phyloP scores from a whole-genome alignment of 345 rosid species.

The Populus davidiana region DNA sequence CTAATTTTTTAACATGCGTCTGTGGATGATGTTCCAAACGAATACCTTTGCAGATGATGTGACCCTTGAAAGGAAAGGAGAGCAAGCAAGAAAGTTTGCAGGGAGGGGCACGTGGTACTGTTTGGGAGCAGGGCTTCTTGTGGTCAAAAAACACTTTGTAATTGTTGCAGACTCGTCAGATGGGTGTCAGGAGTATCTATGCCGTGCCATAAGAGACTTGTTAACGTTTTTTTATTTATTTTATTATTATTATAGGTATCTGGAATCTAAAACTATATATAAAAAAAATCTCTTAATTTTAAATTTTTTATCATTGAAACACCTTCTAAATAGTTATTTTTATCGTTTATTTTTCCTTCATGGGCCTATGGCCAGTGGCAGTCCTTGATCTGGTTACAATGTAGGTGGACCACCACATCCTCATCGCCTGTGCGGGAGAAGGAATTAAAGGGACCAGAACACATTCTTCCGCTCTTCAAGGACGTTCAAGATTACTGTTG shows the following conservation, averaged over 20 bases:
- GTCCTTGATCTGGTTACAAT: no score
- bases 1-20: neutral
- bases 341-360: no score
- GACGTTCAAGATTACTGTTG: neutral
- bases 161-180: slow-evolving; percentile 9
- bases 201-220: no score
- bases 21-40: slow-evolving; percentile 11
- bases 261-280: no score
- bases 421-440: neutral
- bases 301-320: no score
- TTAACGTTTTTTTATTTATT: no score
- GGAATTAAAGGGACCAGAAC: slow-evolving; percentile 3
- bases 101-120: slow-evolving; percentile 9
- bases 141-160: slow-evolving; percentile 26
- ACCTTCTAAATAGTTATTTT: no score
- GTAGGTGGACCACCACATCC: no score
- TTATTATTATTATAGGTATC: no score
- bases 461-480: neutral
- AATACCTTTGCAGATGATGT: slow-evolving; percentile 19
- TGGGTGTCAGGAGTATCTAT: slow-evolving; percentile 7
- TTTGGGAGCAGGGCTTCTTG: neutral
- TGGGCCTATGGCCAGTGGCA: neutral
- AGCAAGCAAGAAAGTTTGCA: neutral
- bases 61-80: slow-evolving; percentile 19
- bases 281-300: no score